Percentiles rank a stretch among this genome's conserved stretches.
Evolutionary conservation across 108 stramenopile species (phyloP).

Genomic region (Cylindrotheca fusiformis): DNA sequence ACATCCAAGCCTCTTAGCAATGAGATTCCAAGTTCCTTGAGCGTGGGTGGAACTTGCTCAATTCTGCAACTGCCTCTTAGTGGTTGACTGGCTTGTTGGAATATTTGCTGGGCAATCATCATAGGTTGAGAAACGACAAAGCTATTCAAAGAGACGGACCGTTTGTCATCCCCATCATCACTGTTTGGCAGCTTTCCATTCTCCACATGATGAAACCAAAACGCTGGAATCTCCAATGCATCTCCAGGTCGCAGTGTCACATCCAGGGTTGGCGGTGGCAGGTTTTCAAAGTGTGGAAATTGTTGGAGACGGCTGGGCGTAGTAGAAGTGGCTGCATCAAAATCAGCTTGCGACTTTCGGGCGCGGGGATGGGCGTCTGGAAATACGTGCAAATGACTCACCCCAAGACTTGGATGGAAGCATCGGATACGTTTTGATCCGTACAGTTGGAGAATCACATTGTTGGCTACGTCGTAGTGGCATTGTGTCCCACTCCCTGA

Average conservation of each 20-base stretch:
- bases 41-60: background rate
- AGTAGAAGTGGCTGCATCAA: constrained; percentile 2
- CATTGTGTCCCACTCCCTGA: constrained; percentile 24
- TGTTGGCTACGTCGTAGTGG: constrained; percentile 40
- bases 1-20: background rate
- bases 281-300: constrained; percentile 9
- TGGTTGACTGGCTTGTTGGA: background rate
- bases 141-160: background rate
- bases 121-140: background rate
- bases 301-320: background rate
- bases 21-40: background rate
- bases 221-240: constrained; percentile 28
- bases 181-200: background rate
- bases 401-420: constrained; percentile 13
- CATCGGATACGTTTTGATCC: constrained; percentile 29
- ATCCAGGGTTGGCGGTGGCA: constrained; percentile 24
- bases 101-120: background rate
- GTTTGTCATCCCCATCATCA: background rate
- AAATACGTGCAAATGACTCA: constrained; percentile 27
- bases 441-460: constrained; percentile 31
- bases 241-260: constrained; percentile 32
- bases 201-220: constrained; percentile 46
- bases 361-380: constrained; percentile 41
- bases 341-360: constrained; percentile 37
- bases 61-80: background rate